Conservation (phyloP, 495 filamentous ascomycete species). For the Penicillium longicatenatum region DNA sequence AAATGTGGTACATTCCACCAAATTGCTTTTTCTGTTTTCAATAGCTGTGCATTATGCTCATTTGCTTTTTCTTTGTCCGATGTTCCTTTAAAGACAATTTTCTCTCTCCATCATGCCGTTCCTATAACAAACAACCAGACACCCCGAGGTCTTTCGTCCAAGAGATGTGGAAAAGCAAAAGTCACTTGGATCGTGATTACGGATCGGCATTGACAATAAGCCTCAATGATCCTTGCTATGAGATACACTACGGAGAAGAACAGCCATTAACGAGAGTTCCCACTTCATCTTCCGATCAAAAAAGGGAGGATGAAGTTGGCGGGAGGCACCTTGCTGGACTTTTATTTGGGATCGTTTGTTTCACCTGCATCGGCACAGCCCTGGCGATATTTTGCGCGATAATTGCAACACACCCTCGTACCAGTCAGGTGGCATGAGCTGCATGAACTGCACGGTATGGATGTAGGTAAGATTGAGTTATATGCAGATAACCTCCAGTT, state of each 20-base stretch:
- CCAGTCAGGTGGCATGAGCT: too few relatives aligned
- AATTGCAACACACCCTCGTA: not conserved
- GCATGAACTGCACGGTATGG: too few relatives aligned
- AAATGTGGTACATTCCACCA: not conserved
- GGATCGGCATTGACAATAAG: not conserved
- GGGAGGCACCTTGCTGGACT: not conserved
- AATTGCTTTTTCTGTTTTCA: not conserved
- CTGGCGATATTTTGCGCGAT: not conserved
- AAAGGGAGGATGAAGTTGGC: not conserved
- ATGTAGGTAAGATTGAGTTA: too few relatives aligned
- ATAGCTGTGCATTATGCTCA: not conserved
- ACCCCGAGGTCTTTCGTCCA: not conserved
- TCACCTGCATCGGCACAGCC: not conserved
- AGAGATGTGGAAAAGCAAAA: slow-evolving; percentile 16
- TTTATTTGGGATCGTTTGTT: not conserved
- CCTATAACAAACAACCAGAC: not conserved
- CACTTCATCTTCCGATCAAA: not conserved
- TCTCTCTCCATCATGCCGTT: not conserved
- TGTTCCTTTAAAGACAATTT: not conserved
- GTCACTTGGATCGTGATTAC: slow-evolving; percentile 12
- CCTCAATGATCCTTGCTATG: not conserved
- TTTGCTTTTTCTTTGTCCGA: not conserved
- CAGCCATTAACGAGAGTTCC: not conserved
- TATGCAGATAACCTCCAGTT: too few relatives aligned
- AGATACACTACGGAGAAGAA: not conserved